Evolutionary conservation across 176 grass and related monocot species (phyloP).

Genomic region (Avena atlantica): DNA sequence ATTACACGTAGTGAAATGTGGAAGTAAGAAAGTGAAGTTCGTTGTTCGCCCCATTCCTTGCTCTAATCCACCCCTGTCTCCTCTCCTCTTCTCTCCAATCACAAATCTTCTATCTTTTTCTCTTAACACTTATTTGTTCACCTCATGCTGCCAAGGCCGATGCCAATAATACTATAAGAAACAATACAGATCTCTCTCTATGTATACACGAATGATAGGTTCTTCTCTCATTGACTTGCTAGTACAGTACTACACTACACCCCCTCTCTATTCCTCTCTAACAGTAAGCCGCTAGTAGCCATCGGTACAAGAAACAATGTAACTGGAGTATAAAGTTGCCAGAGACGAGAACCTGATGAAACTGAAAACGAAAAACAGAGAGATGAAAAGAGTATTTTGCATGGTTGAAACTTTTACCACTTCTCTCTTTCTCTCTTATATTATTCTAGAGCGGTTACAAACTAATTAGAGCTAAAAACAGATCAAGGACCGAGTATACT

Average conservation of each 20-base stretch:
- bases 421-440: too few relatives aligned
- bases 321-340: conserved; percentile 7
- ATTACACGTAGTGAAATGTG: background rate
- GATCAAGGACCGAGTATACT: too few relatives aligned
- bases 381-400: too few relatives aligned
- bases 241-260: conserved; percentile 41
- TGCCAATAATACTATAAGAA: background rate
- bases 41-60: conserved; percentile 77
- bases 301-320: conserved; percentile 23
- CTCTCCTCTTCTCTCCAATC: conserved; percentile 31
- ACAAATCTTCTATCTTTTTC: background rate
- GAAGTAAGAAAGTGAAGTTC: background rate
- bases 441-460: too few relatives aligned
- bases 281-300: background rate
- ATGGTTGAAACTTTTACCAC: too few relatives aligned
- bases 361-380: background rate
- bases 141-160: background rate
- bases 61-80: conserved; percentile 75
- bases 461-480: too few relatives aligned
- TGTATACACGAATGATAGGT: background rate
- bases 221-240: background rate
- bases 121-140: background rate
- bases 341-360: too few relatives aligned
- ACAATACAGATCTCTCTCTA: conserved; percentile 37
- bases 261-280: background rate